Percentiles rank a stretch among this genome's conserved stretches.
Evolutionary conservation across 2,329 filamentous ascomycete species (phyloP).

Genomic region (Elsinoe australis): DNA sequence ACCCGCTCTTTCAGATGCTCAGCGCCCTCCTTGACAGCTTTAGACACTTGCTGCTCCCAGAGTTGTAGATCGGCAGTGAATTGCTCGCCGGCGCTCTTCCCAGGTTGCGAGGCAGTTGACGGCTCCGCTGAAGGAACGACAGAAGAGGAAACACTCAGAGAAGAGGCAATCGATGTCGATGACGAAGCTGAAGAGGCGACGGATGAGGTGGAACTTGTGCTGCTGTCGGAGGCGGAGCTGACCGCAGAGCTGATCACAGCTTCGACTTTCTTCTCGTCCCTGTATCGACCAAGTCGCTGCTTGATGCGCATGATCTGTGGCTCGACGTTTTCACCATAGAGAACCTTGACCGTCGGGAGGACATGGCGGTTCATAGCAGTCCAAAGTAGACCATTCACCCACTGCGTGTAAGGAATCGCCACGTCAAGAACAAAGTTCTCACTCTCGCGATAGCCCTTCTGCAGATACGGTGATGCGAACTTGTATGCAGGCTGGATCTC

Average conservation of each 20-base stretch:
- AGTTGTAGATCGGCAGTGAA: slow-evolving; percentile 70
- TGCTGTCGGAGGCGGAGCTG: slow-evolving; percentile 25
- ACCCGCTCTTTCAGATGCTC: slow-evolving; percentile 58
- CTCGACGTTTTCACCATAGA: slow-evolving; percentile 89
- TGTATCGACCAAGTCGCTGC: slow-evolving; percentile 74
- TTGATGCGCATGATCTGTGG: slow-evolving; percentile 90
- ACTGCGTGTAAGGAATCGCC: slow-evolving; percentile 63
- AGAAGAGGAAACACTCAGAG: not conserved
- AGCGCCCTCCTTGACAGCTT: slow-evolving; percentile 76
- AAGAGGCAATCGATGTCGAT: not conserved
- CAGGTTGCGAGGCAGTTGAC: slow-evolving; percentile 28
- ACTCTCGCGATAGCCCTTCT: slow-evolving; percentile 58
- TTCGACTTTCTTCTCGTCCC: slow-evolving; percentile 55
- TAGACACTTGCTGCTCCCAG: slow-evolving; percentile 85
- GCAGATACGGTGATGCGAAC: slow-evolving; percentile 64
- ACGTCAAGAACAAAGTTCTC: slow-evolving; percentile 61
- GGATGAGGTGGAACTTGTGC: slow-evolving; percentile 7
- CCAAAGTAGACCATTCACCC: slow-evolving; percentile 61
- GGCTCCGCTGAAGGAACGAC: not conserved
- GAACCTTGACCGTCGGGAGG: slow-evolving; percentile 69
- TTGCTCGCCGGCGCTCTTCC: slow-evolving; percentile 43
- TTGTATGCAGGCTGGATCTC: slow-evolving; percentile 69
- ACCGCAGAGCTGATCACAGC: slow-evolving; percentile 51
- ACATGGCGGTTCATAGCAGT: slow-evolving; percentile 67
- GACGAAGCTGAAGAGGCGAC: slow-evolving; percentile 14